These are phyloP conservation scores for Capsella bursapastoris DNA, from an alignment of 345 rosid species.

Conservation along the genomic window DNA sequence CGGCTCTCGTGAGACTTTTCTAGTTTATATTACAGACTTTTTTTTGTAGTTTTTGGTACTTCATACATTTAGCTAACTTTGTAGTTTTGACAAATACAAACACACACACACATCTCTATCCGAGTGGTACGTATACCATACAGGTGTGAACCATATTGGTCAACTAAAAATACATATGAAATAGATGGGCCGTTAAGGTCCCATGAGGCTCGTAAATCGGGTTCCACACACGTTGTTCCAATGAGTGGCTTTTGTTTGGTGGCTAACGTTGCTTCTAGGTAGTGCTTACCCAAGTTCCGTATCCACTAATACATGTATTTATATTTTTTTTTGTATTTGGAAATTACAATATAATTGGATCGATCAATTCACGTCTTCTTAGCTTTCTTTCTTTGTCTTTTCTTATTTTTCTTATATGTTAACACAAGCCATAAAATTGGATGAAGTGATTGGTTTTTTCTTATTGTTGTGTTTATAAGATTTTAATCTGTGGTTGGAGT, in stretches of 20 bases:
- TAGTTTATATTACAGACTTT: neutral
- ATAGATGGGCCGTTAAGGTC: conserved; percentile 29
- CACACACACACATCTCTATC: neutral
- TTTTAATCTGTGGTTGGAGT: neutral
- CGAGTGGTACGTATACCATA: neutral
- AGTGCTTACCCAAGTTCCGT: conserved; percentile 35
- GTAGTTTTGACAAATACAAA: neutral
- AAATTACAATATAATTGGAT: neutral
- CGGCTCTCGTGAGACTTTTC: conserved; percentile 35
- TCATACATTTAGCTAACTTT: neutral
- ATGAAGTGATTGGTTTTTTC: neutral
- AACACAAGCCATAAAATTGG: neutral
- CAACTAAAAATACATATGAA: conserved; percentile 20
- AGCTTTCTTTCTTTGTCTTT: no score
- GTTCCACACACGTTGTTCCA: conserved; percentile 36
- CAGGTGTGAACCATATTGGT: conserved; percentile 1
- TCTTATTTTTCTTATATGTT: neutral
- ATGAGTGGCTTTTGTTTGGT: conserved; percentile 40
- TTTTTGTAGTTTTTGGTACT: neutral
- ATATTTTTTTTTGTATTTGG: neutral
- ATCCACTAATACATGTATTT: conserved; percentile 13
- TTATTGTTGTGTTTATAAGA: neutral
- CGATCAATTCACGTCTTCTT: neutral
- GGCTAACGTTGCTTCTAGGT: conserved; percentile 42
- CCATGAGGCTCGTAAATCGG: conserved; percentile 31